These are phyloP conservation scores for Rubus idaeus DNA, from an alignment of 306 rosid genomes.

Conservation along the genomic window DNA sequence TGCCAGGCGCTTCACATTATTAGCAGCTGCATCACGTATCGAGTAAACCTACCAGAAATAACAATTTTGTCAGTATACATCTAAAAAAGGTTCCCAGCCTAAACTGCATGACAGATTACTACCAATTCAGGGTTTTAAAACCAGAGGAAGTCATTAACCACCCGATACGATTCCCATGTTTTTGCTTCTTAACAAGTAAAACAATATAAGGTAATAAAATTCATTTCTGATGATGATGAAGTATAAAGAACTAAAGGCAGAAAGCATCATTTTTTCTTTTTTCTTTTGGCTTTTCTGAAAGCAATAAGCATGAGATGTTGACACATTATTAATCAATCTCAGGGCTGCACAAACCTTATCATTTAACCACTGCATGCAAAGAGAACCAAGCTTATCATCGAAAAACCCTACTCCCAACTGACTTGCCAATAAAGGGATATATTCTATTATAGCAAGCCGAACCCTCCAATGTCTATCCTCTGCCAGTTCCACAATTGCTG, in stretches of 20 bases:
- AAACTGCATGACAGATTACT: neutral
- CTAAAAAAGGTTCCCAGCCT: constrained; percentile 2
- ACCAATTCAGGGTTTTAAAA: neutral
- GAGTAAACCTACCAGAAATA: constrained; percentile 74
- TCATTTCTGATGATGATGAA: neutral
- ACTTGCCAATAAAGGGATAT: constrained; percentile 94
- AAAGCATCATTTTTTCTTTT: neutral
- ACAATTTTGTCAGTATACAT: constrained; percentile 8
- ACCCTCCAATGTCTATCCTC: constrained; percentile 99
- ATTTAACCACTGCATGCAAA: constrained; percentile 99
- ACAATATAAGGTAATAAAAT: neutral
- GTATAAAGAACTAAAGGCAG: neutral
- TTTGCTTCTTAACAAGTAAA: constrained; percentile 4
- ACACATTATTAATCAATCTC: neutral
- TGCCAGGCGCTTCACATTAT: constrained; percentile 96
- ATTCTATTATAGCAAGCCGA: constrained; percentile 94
- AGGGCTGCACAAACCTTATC: constrained; percentile 72
- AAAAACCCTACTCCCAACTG: constrained; percentile 97
- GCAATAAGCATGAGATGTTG: neutral
- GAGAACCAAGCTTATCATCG: constrained; percentile 94
- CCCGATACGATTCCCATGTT: neutral
- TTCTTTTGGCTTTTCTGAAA: neutral
- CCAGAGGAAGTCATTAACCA: constrained; percentile 3
- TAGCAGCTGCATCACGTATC: constrained; percentile 99
- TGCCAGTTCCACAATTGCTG: constrained; percentile 99